Evolutionary conservation across 2,329 filamentous ascomycete genomes (phyloP).

Genomic region (Neofusicoccum parvum): DNA sequence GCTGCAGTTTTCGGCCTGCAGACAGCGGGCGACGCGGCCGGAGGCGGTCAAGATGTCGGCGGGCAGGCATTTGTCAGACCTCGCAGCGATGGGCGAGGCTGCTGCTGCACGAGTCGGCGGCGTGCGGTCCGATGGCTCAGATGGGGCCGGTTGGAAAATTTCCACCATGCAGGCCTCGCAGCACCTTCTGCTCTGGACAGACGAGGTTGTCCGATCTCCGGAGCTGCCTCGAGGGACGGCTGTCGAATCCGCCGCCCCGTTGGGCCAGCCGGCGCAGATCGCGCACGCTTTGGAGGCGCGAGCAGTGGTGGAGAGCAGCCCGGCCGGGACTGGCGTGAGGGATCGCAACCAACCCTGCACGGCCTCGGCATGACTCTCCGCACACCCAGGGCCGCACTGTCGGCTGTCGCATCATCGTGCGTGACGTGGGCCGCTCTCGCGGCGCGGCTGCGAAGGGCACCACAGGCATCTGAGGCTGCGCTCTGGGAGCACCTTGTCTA

Average conservation of each 20-base stretch:
- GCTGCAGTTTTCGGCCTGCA: background rate
- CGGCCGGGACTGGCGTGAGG: background rate
- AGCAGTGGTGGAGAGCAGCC: background rate
- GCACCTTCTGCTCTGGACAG: conserved; percentile 6
- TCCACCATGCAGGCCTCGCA: conserved; percentile 5
- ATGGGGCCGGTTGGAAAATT: background rate
- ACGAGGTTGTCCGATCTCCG: background rate
- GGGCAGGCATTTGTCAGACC: background rate
- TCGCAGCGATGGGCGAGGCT: conserved; percentile 5
- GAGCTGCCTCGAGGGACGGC: conserved; percentile 6
- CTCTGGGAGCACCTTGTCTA: background rate
- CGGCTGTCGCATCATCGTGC: conserved; percentile 7
- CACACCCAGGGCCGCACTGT: background rate
- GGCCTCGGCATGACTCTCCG: background rate
- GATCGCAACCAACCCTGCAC: background rate
- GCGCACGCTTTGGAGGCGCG: background rate
- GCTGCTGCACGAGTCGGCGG: background rate
- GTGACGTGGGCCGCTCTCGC: conserved; percentile 3
- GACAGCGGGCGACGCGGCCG: background rate
- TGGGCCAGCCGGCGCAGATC: conserved; percentile 7
- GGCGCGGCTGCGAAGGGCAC: background rate
- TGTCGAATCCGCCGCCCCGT: background rate
- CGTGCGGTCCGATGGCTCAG: background rate
- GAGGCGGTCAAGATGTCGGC: background rate
- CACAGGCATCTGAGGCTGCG: background rate